Evolutionary conservation across 2,329 filamentous ascomycete species (phyloP).

Genomic region (Pleomassaria siparia): DNA sequence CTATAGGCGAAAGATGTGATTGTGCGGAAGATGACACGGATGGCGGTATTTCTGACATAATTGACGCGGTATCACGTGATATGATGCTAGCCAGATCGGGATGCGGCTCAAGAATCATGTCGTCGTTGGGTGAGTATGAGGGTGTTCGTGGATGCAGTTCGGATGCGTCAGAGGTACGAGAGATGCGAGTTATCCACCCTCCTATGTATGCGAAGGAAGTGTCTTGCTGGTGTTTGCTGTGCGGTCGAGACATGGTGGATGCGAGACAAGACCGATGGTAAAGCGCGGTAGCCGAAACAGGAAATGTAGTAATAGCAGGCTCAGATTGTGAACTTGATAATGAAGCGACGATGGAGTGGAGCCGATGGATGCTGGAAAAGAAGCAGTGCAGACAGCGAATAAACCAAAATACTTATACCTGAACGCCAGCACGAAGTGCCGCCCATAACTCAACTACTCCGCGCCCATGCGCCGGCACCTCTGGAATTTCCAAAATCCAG

Average conservation of each 20-base stretch:
- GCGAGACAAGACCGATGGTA: not conserved
- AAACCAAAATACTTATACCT: not conserved
- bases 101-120: not conserved
- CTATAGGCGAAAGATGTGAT: not conserved
- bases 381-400: not conserved
- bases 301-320: not conserved
- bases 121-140: not conserved
- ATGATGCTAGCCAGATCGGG: not conserved
- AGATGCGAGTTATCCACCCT: not conserved
- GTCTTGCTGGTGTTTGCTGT: not conserved
- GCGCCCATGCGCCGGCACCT: no score
- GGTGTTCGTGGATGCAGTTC: not conserved
- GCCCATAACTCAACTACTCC: no score
- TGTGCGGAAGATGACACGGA: not conserved
- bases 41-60: not conserved
- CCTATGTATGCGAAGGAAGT: not conserved
- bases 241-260: not conserved
- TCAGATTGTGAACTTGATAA: no score
- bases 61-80: constrained; percentile 4
- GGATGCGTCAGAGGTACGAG: not conserved
- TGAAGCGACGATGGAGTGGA: not conserved
- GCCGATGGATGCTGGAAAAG: not conserved
- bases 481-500: constrained; percentile 1
- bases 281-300: not conserved
- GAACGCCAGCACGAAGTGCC: not conserved